Evolutionary conservation across 768 basidiomycete species (phyloP).

Genomic region (Royoungia palumana): DNA sequence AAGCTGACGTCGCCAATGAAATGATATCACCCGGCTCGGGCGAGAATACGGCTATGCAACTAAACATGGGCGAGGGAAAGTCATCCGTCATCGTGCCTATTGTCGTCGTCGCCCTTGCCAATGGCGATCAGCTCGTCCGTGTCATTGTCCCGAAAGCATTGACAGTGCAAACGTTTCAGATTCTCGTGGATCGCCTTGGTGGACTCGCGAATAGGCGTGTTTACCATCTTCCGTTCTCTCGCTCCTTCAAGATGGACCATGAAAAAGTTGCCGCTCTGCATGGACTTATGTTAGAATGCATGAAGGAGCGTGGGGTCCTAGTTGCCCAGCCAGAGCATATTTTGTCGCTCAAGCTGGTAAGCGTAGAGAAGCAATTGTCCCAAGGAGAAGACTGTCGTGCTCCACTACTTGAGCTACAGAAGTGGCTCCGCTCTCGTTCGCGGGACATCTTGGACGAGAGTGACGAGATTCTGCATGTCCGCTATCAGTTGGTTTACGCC

Average conservation of each 20-base stretch:
- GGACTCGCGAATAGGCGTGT: constrained; percentile 46
- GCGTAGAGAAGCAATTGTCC: constrained; percentile 35
- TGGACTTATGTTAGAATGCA: constrained; percentile 38
- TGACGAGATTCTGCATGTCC: constrained; percentile 33
- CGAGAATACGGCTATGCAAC: constrained; percentile 42
- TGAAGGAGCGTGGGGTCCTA: constrained; percentile 39
- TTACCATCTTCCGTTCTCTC: constrained; percentile 50
- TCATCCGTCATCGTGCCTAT: constrained; percentile 48
- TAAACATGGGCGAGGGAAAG: constrained; percentile 62
- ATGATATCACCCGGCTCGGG: constrained; percentile 43
- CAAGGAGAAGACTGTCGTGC: neutral
- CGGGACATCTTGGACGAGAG: constrained; percentile 33
- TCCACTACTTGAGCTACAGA: constrained; percentile 26
- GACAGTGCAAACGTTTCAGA: constrained; percentile 45
- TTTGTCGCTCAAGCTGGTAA: constrained; percentile 48
- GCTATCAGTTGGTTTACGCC: constrained; percentile 37
- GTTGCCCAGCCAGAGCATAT: constrained; percentile 53
- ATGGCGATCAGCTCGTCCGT: constrained; percentile 43
- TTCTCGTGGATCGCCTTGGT: constrained; percentile 42
- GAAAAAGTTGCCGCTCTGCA: constrained; percentile 24
- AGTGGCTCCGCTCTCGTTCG: constrained; percentile 21
- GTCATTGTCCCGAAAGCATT: constrained; percentile 51
- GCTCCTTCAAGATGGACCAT: constrained; percentile 29
- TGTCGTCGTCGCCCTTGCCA: constrained; percentile 36
- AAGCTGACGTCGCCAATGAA: constrained; percentile 39